These are phyloP conservation scores for Candida pseudocylindracea DNA, from an alignment of 1,139 yeast species.

Conservation along the genomic window DNA sequence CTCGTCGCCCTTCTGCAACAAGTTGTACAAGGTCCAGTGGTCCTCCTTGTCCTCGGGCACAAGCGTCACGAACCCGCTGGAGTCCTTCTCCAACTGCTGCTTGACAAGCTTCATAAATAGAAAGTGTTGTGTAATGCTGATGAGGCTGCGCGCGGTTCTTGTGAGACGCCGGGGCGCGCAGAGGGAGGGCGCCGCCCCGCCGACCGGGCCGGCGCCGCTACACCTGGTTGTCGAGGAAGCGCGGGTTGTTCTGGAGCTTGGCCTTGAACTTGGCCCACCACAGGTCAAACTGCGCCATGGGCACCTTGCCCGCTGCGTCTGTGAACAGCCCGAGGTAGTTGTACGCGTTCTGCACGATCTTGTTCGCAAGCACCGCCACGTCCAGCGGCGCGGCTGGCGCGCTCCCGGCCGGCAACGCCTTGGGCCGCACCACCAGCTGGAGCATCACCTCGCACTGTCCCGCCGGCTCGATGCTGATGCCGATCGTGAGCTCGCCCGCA, in stretches of 20 bases:
- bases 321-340: conserved; percentile 74
- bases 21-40: conserved; percentile 70
- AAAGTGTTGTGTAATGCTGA: too few relatives aligned
- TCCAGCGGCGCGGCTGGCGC: conserved; percentile 7
- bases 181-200: too few relatives aligned
- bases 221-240: conserved; percentile 21
- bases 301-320: conserved; percentile 57
- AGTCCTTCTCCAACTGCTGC: conserved; percentile 27
- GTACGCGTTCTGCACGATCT: conserved; percentile 80
- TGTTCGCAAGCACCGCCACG: conserved; percentile 45
- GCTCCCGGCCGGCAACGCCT: conserved; percentile 1
- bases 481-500: conserved; percentile 32
- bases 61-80: conserved; percentile 41
- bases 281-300: conserved; percentile 70
- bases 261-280: conserved; percentile 92
- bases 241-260: conserved; percentile 59
- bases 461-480: conserved; percentile 73
- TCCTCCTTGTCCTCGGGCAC: conserved; percentile 84
- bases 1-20: conserved; percentile 57
- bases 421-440: conserved; percentile 5
- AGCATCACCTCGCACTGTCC: conserved; percentile 31
- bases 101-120: neutral
- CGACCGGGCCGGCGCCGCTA: neutral
- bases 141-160: neutral
- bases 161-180: too few relatives aligned